Conservation (phyloP, 352 stramenopile species). For the Globisporangium perplexum region DNA sequence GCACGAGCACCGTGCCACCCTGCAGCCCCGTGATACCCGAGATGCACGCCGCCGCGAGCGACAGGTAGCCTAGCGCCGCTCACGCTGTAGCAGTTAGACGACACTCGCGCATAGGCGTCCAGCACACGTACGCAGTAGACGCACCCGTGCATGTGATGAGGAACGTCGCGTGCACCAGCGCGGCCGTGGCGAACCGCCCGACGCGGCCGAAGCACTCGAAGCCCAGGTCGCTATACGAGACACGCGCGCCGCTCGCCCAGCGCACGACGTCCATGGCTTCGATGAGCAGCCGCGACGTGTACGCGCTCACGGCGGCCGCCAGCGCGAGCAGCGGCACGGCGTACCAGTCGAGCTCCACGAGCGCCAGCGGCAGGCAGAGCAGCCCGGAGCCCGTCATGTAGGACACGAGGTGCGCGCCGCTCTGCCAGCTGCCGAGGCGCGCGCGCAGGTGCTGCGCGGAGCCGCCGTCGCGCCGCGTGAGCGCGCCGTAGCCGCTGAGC, state of each 20-base stretch:
- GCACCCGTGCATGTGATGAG: constrained; percentile 50
- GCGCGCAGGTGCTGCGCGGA: constrained; percentile 11
- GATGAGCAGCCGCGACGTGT: constrained; percentile 62
- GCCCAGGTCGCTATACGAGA: constrained; percentile 70
- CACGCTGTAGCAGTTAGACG: too few relatives aligned
- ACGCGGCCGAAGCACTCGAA: constrained; percentile 51
- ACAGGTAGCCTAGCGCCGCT: constrained; percentile 33
- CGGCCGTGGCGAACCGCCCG: constrained; percentile 31
- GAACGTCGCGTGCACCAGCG: constrained; percentile 53
- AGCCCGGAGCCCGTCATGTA: constrained; percentile 74
- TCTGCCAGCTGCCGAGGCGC: constrained; percentile 55
- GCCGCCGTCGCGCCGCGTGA: constrained; percentile 14
- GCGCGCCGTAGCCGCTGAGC: constrained; percentile 22
- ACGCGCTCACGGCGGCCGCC: constrained; percentile 45
- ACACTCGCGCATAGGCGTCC: too few relatives aligned
- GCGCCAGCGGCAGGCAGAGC: constrained; percentile 60
- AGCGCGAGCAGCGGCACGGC: constrained; percentile 50
- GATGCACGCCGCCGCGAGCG: constrained; percentile 51
- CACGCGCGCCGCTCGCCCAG: constrained; percentile 52
- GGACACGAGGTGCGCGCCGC: constrained; percentile 61
- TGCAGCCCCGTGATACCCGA: constrained; percentile 50
- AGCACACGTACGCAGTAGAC: not conserved
- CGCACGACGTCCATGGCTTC: constrained; percentile 65
- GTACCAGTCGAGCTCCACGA: constrained; percentile 80
- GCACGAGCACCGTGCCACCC: constrained; percentile 45